Evolutionary conservation across 805 yeast genomes (phyloP).

Genomic region (Ogataea kodamae): DNA sequence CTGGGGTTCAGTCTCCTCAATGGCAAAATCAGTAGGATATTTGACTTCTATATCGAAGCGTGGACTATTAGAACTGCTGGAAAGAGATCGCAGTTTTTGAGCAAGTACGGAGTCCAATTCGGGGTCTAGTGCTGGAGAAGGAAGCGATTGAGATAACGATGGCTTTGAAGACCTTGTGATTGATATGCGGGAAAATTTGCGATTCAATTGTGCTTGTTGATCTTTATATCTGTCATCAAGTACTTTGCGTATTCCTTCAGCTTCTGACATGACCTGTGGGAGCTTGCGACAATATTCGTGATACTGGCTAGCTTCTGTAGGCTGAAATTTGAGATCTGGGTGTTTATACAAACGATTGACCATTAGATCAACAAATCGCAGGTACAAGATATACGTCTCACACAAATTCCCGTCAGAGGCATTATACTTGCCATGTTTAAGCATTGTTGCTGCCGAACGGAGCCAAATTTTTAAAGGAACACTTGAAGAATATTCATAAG

Average conservation of each 20-base stretch:
- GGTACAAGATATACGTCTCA: constrained; percentile 53
- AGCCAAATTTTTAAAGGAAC: constrained; percentile 55
- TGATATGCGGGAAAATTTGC: not conserved
- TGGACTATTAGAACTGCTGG: constrained; percentile 7
- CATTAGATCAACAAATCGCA: constrained; percentile 56
- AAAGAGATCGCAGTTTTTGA: constrained; percentile 7
- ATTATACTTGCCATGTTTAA: constrained; percentile 46
- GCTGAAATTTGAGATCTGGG: constrained; percentile 35
- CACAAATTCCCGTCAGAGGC: constrained; percentile 40
- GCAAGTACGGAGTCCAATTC: constrained; percentile 5
- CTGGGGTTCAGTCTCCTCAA: constrained; percentile 3
- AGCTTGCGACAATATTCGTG: constrained; percentile 20
- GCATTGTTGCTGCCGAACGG: constrained; percentile 47
- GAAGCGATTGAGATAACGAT: not conserved
- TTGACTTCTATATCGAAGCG: constrained; percentile 3
- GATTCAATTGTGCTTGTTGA: not conserved
- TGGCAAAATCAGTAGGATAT: constrained; percentile 6
- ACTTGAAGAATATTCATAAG: constrained; percentile 49
- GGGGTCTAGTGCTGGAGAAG: constrained; percentile 4
- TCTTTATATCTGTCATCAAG: constrained; percentile 24
- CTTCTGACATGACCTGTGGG: constrained; percentile 30
- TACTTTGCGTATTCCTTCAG: constrained; percentile 28
- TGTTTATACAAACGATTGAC: constrained; percentile 45
- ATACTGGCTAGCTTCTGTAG: constrained; percentile 26
- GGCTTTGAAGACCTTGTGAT: not conserved